Base-by-base conservation (phyloP, 257 asterid genomes). In the Pogostemon cablin region DNA sequence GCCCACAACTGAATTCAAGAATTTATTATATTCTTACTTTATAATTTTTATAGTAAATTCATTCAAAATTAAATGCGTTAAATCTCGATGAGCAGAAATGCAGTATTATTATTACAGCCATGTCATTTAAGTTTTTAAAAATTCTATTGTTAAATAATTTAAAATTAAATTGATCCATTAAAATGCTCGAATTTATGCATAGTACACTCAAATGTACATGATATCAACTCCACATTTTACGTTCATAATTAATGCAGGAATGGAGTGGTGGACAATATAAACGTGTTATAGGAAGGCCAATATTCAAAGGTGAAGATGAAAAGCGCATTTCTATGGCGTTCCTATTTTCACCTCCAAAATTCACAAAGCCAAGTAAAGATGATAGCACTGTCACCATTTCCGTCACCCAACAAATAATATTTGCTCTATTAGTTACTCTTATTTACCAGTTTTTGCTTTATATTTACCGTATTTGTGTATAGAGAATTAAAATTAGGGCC, bases 201-300 rank as follows among this genome's bases (percentile, higher is more conserved):
- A 20, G 25, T 20, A 20, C 25, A 20, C 25, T 20, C 25, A 20
- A 25, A 25, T 25, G 32, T 25, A 25, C 1, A 25, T 25, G 32
- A 25, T 25, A 25, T 53, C 37, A 12, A 17, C 58, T 15, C 15
- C 9, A 9, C 9, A 56, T 8, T 56, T 43, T 56, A 12, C 10
- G 15, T 17, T 65, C 8, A 49, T 42, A 4, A 6, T 53, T 3
- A 7, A n/a, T 25, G 74, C 85, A 89, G 98, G 86, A 47, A 12
- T 76, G 92, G 88, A 82, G 87, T 37, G 69, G 67, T 52, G 93
- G 96, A 54, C 73, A 63, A 39, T 87, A 79, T 76, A 89, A 86
- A 69, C 88, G 89, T 71, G 98, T 89, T 20, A 80, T 87, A 39
- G 98, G 98, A 55, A 86, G 86, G 69, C 84, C 96, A 60, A 72